Conservation (phyloP, 441 rosid genomes). For the Croton setiger region DNA sequence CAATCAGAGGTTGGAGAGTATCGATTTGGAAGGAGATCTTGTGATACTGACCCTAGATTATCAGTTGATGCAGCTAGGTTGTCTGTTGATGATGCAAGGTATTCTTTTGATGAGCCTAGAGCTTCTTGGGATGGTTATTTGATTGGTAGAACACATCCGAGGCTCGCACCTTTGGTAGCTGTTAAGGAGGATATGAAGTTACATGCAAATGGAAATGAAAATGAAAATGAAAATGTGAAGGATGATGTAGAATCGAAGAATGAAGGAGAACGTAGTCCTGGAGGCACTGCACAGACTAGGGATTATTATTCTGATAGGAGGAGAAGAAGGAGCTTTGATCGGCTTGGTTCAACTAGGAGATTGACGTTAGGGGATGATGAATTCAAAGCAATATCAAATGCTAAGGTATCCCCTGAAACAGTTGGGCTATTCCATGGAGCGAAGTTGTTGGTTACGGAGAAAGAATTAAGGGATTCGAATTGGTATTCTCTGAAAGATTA, state of each 20-base stretch:
- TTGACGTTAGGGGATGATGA: constrained; percentile 80
- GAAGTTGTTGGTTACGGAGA: constrained; percentile 68
- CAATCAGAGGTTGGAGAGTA: constrained; percentile 98
- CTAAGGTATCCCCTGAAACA: constrained; percentile 76
- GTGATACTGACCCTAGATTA: constrained; percentile 93
- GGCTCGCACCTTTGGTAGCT: constrained; percentile 66
- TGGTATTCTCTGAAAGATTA: constrained; percentile 55
- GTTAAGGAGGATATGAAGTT: constrained; percentile 42
- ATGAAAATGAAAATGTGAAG: constrained; percentile 50
- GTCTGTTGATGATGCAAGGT: constrained; percentile 71
- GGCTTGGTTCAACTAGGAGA: constrained; percentile 60
- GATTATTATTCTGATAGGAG: constrained; percentile 79
- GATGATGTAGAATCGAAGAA: constrained; percentile 24
- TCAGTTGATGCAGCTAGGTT: constrained; percentile 76
- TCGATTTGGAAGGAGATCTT: constrained; percentile 86
- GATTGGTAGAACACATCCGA: constrained; percentile 58
- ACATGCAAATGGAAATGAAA: constrained; percentile 61
- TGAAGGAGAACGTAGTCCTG: constrained; percentile 58
- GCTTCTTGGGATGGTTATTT: constrained; percentile 94
- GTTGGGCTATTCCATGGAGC: constrained; percentile 74
- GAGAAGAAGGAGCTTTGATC: constrained; percentile 70
- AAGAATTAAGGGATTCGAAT: constrained; percentile 64
- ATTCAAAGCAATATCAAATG: constrained; percentile 51
- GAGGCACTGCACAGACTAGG: constrained; percentile 86
- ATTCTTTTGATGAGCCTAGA: constrained; percentile 87